These are phyloP conservation scores for Plasmopara halstedii DNA, from an alignment of 352 stramenopile species.

Conservation along the genomic window DNA sequence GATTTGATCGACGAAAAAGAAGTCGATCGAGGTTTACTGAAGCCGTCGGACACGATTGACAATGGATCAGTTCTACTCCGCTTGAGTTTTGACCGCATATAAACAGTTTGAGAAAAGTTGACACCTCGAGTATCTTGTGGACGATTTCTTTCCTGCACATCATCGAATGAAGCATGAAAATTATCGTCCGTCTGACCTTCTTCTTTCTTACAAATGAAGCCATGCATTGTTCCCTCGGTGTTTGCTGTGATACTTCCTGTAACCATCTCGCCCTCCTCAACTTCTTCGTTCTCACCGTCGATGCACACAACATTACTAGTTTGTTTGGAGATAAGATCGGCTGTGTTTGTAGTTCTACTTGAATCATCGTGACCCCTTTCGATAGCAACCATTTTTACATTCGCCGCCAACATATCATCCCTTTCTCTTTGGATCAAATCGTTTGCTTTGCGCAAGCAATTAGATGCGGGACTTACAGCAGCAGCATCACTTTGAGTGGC, in stretches of 20 bases:
- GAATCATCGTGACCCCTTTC: neutral
- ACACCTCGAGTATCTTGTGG: neutral
- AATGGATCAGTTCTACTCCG: slow-evolving; percentile 15
- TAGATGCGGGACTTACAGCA: slow-evolving; percentile 2
- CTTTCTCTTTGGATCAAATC: neutral
- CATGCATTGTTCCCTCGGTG: neutral
- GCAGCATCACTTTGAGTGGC: slow-evolving; percentile 3
- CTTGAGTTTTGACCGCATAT: slow-evolving; percentile 18
- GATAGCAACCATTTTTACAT: slow-evolving; percentile 12
- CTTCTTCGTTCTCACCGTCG: slow-evolving; percentile 7
- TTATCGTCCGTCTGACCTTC: neutral
- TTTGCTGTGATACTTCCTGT: slow-evolving; percentile 4
- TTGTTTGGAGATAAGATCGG: neutral
- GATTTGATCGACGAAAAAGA: slow-evolving; percentile 28
- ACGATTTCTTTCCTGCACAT: neutral
- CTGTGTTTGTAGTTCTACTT: neutral
- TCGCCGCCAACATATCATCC: neutral
- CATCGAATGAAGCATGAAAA: neutral
- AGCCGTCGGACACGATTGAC: slow-evolving; percentile 4
- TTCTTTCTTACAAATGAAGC: neutral
- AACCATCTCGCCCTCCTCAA: slow-evolving; percentile 25
- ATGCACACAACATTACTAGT: neutral
- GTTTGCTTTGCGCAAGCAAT: slow-evolving; percentile 3
- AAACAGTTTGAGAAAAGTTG: neutral
- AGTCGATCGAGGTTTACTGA: slow-evolving; percentile 26